Base-by-base conservation (phyloP, 1,139 yeast genomes). In the Trichomonascaceae sp. region DNA sequence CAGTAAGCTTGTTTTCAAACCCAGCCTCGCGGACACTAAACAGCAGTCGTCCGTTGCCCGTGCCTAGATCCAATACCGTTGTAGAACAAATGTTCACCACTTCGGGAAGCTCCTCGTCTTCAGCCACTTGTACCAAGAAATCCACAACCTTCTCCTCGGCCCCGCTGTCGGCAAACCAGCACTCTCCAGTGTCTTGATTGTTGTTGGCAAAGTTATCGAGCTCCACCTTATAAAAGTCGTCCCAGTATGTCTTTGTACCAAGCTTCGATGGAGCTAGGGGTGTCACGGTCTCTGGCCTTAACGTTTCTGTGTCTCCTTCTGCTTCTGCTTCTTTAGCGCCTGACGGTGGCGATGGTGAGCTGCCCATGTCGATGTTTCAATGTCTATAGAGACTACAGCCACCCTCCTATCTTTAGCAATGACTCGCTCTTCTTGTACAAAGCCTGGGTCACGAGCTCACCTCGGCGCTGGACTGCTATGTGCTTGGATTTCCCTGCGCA, bases 91-190 rank as follows among this genome's bases (percentile, higher is more conserved):
- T 37, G 30, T 39, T 37, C 2, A 41, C 34, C 14, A 39, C 16
- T 4, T 44, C 46, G 11, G 45, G 47, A 13, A 41, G 32, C 5
- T 36, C 41, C 3, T 39, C 42, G 16, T 46, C 49, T 9, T 48
- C 67, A 2, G 60, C 41, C 34, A 65, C 59, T 1, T 64, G 67
- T 14, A 60, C 54, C 14, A 84, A 52, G 48, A 76, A 87, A 36
- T 73, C 71, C 16, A 80, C 67, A 75, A 89, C 79, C 51, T 74
- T 76, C 39, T 66, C 66, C 51, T 87, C 97, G 1, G 98, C 97
- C 49, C 79, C 85, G 11, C 84, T 77, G 49, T 92, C 97, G 43
- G 79, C 76, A 55, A 89, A 89, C 98, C 98, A 92, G 53, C 87
- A 72, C 56, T 89, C 98, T 2, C 98, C 98, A 1, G 87, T 76